Conservation (phyloP, 768 basidiomycete species). For the Xerocomellus chrysenteron region DNA sequence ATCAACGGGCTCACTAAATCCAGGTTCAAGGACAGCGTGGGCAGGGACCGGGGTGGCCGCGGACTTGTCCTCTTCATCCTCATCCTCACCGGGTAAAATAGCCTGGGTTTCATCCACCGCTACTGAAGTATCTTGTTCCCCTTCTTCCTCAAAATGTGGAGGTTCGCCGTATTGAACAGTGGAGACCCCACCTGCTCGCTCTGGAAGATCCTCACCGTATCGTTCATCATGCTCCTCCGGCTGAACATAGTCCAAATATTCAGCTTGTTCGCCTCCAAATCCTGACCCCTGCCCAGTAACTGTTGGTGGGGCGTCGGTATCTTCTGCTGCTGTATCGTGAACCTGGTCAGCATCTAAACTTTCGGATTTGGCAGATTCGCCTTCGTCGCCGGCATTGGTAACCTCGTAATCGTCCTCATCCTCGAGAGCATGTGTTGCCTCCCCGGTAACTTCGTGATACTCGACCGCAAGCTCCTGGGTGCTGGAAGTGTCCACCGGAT, state of each 20-base stretch:
- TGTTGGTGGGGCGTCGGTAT: constrained; percentile 19
- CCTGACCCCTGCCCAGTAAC: constrained; percentile 10
- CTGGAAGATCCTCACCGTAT: constrained; percentile 36
- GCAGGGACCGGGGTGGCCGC: constrained; percentile 15
- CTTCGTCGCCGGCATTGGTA: constrained; percentile 18
- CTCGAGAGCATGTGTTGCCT: constrained; percentile 15
- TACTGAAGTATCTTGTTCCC: constrained; percentile 16
- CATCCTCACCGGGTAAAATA: constrained; percentile 11
- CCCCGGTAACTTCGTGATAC: constrained; percentile 18
- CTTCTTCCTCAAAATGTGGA: constrained; percentile 27
- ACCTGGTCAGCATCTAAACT: constrained; percentile 30
- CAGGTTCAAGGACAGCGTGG: constrained; percentile 7
- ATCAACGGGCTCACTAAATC: background rate
- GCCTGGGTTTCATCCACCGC: constrained; percentile 19
- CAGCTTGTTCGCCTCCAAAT: constrained; percentile 33
- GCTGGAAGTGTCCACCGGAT: background rate
- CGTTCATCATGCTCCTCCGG: constrained; percentile 37
- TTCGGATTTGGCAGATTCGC: constrained; percentile 16
- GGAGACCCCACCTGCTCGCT: constrained; percentile 23
- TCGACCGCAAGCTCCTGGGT: constrained; percentile 14
- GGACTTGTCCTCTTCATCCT: constrained; percentile 12
- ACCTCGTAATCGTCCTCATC: constrained; percentile 23
- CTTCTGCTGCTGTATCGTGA: constrained; percentile 22
- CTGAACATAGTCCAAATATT: constrained; percentile 34
- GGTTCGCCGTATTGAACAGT: constrained; percentile 17